phyloP scores from a whole-genome alignment of 148 eudicot species.

The Chenopodium album region DNA sequence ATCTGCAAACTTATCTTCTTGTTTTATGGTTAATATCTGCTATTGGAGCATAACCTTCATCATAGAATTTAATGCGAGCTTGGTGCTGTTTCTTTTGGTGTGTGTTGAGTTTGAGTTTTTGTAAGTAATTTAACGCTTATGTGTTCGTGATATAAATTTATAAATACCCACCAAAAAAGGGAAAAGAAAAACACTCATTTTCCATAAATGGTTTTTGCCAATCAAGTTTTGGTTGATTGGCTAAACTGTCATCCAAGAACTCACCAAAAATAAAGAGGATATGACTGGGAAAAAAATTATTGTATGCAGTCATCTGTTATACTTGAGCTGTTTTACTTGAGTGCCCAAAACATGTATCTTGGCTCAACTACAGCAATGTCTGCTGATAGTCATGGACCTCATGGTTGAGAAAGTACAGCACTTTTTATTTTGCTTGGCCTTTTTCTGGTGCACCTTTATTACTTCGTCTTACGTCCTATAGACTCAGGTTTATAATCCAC shows the following conservation, averaged over 20 bases:
- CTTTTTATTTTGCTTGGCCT: neutral
- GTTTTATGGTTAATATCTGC: conserved; percentile 1
- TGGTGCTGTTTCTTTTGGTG: neutral
- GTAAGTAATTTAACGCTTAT: neutral
- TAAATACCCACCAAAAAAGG: no score
- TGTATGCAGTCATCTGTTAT: neutral
- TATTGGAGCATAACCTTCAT: neutral
- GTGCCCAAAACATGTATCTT: neutral
- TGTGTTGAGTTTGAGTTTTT: neutral
- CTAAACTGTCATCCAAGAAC: neutral
- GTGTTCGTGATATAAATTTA: neutral
- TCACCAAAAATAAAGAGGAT: neutral
- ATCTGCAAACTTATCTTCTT: neutral
- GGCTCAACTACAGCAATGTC: neutral
- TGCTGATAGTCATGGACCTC: neutral
- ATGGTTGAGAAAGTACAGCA: neutral
- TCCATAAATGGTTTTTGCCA: neutral
- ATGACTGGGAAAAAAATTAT: neutral
- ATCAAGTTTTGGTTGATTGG: neutral
- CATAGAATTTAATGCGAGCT: neutral
- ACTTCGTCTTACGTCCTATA: neutral
- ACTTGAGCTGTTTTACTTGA: neutral
- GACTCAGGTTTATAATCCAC: neutral
- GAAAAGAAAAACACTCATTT: neutral
- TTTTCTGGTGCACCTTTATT: neutral